These are phyloP conservation scores for Aspergillus cristatus DNA, from an alignment of 495 filamentous ascomycete species.

Conservation along the genomic window DNA sequence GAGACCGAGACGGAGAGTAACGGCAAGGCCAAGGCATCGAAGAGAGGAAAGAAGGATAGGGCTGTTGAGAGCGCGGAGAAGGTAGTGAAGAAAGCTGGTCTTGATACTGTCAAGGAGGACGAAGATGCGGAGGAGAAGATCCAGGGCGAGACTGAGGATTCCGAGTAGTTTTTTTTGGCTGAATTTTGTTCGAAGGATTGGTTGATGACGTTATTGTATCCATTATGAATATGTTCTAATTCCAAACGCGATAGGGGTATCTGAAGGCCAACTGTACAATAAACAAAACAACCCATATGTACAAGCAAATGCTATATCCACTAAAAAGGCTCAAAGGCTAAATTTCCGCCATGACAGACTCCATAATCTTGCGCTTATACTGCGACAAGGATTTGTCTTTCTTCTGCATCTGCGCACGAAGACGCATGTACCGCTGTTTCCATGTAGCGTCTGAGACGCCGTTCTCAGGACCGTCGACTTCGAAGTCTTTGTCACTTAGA, in stretches of 20 bases:
- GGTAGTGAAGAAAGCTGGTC: not conserved
- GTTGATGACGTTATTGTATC: no score
- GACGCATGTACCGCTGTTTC: constrained; percentile 37
- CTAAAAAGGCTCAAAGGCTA: no score
- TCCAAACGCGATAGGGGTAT: no score
- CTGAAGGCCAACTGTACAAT: no score
- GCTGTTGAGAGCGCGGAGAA: constrained; percentile 1
- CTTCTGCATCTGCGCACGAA: constrained; percentile 42
- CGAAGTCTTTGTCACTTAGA: constrained; percentile 23
- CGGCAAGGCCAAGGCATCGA: no score
- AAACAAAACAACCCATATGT: no score
- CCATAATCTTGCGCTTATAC: constrained; percentile 45
- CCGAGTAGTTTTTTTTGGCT: no score
- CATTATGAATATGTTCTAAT: no score
- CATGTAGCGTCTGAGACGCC: constrained; percentile 25
- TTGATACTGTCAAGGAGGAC: not conserved
- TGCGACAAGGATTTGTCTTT: constrained; percentile 40
- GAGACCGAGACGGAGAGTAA: no score
- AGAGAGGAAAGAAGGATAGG: not conserved
- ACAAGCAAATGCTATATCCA: no score
- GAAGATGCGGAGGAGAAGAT: not conserved
- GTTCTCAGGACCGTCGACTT: constrained; percentile 18
- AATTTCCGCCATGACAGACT: constrained; percentile 48
- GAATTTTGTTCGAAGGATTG: no score
- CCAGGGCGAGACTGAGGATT: not conserved